Evolutionary conservation across 1,284 basidiomycete species (phyloP), one percentile per base, ranked within the genome.

Genomic region (Xanthoconium separans): DNA sequence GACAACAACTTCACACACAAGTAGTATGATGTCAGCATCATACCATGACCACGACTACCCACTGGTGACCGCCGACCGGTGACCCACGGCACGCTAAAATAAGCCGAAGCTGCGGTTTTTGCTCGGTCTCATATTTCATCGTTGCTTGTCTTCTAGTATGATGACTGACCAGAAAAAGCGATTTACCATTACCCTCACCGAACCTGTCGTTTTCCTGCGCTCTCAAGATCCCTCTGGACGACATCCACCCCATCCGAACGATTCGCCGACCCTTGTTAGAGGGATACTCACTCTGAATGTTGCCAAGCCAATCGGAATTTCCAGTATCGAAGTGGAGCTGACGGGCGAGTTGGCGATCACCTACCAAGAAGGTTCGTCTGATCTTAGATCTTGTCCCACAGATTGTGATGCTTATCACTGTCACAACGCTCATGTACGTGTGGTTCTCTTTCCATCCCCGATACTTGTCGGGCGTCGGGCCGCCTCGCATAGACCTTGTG

Each of bases 261-360:
- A 81, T 24, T 73, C 78, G 41, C 86, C 90, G 0, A 85, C 93
- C 6, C 80, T 96, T 68, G 78, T 98, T 29, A 81, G 96, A 49
- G 96, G 94, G 7, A 75, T 98, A 11, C 78, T 98, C 54, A 87
- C 86, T 2, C 75, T 99, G 18, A 82, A 87, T 22, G 78, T 98
- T 18, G 75, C 75, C 44, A 97, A 96, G 68, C 85, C 95, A 0
- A 94, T 87, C 37, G 85, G 85, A 64, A 90, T 99, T 62, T 89
- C 89, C 41, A 91, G 84, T 59, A 95, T 99, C 51, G 83, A 87
- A 51, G 79, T 96, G 44, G 85, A 87, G 60, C 75, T 98, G 31
- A 77, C 84, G 44, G 95, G 92, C 8, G 85, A 81, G 58, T 73
- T 80, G 22, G 69, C 73, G 10, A 79, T 78, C 12, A 73, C 75